Percentiles rank a stretch among this genome's conserved stretches.
Conservation (phyloP, 495 filamentous ascomycete species). For the Penicillium angulare region DNA sequence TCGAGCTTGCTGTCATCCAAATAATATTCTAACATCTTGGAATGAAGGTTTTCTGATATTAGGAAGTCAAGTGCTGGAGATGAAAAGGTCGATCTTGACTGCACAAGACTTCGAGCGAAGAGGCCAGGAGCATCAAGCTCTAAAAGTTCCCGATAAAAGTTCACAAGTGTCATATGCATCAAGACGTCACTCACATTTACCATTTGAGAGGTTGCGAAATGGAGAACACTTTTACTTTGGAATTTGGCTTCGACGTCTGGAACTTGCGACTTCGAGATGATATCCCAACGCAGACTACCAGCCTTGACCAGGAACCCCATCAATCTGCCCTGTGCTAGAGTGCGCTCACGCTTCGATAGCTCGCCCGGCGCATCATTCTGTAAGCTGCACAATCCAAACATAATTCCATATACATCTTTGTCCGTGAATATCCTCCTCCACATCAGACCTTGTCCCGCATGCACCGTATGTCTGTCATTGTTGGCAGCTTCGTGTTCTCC, state of each 20-base stretch:
- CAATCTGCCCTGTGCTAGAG: constrained; percentile 75
- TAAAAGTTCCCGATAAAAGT: constrained; percentile 70
- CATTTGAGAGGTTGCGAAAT: constrained; percentile 74
- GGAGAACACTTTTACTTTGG: constrained; percentile 59
- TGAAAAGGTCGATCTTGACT: constrained; percentile 42
- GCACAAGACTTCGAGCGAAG: constrained; percentile 27
- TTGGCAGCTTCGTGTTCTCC: constrained; percentile 39
- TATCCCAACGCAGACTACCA: constrained; percentile 60
- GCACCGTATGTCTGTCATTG: constrained; percentile 47
- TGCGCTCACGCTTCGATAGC: constrained; percentile 61
- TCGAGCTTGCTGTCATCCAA: constrained; percentile 51
- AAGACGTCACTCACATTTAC: constrained; percentile 70
- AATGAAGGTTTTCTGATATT: constrained; percentile 49
- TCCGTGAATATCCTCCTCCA: constrained; percentile 73
- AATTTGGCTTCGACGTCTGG: constrained; percentile 59
- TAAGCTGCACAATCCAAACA: constrained; percentile 63
- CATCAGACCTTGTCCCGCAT: constrained; percentile 65
- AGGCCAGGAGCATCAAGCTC: constrained; percentile 43
- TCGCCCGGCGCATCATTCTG: constrained; percentile 32
- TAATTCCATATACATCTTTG: constrained; percentile 59
- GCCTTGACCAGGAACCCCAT: constrained; percentile 68
- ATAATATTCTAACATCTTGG: constrained; percentile 49
- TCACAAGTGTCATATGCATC: constrained; percentile 75
- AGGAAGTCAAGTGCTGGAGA: constrained; percentile 58
- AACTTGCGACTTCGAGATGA: constrained; percentile 57